Evolutionary conservation across 2,329 filamentous ascomycete species (phyloP).

Genomic region (Pyrenochaeta sp.): DNA sequence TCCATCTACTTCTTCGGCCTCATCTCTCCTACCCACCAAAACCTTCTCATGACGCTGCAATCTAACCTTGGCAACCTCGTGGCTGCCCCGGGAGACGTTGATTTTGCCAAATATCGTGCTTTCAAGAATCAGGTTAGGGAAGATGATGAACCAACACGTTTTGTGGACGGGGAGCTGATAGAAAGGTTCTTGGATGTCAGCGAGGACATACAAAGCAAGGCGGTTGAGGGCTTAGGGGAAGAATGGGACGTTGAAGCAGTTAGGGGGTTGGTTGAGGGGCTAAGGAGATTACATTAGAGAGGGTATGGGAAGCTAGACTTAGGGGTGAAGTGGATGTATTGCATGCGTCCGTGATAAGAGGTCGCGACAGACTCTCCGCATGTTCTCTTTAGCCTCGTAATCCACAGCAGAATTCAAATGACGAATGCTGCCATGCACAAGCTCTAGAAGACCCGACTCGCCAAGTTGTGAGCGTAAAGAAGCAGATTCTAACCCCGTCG

Average conservation of each 20-base stretch:
- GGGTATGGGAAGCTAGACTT: neutral
- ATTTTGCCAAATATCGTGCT: conserved; percentile 82
- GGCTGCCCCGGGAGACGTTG: conserved; percentile 73
- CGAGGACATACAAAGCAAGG: conserved; percentile 64
- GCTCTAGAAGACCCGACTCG: neutral
- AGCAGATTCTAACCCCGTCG: neutral
- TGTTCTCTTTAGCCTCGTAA: neutral
- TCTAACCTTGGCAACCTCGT: conserved; percentile 72
- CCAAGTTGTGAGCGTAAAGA: neutral
- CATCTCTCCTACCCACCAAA: conserved; percentile 75
- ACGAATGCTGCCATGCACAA: neutral
- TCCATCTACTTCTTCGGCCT: conserved; percentile 89
- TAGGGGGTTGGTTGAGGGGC: conserved; percentile 67
- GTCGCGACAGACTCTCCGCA: neutral
- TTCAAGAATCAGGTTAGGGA: conserved; percentile 77
- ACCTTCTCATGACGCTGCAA: conserved; percentile 85
- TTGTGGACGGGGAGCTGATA: conserved; percentile 91
- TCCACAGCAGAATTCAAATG: neutral
- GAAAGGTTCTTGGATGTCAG: conserved; percentile 81
- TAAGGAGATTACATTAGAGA: conserved; percentile 58
- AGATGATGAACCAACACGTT: conserved; percentile 79
- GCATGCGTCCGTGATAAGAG: neutral
- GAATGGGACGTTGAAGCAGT: conserved; percentile 61
- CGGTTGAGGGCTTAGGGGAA: conserved; percentile 61
- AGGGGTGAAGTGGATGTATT: neutral